Percentiles rank a stretch among this genome's conserved stretches.
Evolutionary conservation across 208 protist species (phyloP).

Genomic region (Leishmania martiniquensis): DNA sequence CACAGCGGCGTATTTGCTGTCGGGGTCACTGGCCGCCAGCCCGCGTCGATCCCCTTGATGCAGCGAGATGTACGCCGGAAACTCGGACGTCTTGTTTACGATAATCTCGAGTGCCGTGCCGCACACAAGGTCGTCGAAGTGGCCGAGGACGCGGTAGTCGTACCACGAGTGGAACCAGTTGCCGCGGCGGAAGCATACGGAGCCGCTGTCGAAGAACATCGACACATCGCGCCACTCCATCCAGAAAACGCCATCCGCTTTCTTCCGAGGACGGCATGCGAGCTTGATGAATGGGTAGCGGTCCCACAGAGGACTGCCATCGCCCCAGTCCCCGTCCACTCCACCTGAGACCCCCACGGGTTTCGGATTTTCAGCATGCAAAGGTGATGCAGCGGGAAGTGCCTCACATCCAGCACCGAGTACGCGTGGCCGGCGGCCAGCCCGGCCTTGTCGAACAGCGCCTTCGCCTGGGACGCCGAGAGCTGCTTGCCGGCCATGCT

Average conservation of each 20-base stretch:
- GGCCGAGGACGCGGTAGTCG: constrained; percentile 52
- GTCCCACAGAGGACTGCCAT: constrained; percentile 53
- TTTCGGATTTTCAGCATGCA: constrained; percentile 72
- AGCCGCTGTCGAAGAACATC: constrained; percentile 64
- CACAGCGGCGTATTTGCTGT: constrained; percentile 52
- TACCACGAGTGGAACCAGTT: constrained; percentile 50
- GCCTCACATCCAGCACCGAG: constrained; percentile 60
- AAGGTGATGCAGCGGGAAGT: constrained; percentile 52
- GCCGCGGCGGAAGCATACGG: constrained; percentile 57
- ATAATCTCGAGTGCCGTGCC: constrained; percentile 50
- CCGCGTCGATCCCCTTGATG: constrained; percentile 63
- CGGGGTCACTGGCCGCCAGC: constrained; percentile 35
- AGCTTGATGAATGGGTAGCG: constrained; percentile 57
- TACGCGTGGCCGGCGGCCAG: constrained; percentile 63
- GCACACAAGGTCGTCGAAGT: constrained; percentile 42
- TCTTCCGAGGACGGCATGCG: constrained; percentile 48
- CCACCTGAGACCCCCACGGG: constrained; percentile 70
- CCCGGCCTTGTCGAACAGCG: constrained; percentile 56
- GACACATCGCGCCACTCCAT: constrained; percentile 79
- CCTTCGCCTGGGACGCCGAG: constrained; percentile 20
- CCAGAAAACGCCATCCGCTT: constrained; percentile 65
- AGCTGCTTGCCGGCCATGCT: constrained; percentile 36
- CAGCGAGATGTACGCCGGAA: constrained; percentile 49
- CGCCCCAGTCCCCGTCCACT: constrained; percentile 72
- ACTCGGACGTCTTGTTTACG: constrained; percentile 30